phyloP scores from a whole-genome alignment of 2,329 filamentous ascomycete genomes.

The Fusarium sp. region DNA sequence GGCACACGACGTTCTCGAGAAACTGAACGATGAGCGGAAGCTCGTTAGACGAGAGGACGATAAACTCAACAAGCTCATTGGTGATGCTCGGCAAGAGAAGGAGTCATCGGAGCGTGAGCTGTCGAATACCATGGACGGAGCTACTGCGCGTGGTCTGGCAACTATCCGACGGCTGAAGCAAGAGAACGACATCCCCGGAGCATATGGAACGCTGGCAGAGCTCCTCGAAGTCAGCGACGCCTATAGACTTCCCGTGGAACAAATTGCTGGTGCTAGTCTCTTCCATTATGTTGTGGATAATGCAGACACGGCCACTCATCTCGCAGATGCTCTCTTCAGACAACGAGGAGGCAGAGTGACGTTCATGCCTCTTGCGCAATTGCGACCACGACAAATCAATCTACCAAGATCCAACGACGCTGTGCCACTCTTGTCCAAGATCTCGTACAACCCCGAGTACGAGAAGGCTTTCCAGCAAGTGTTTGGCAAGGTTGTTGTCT shows the following conservation, averaged over 20 bases:
- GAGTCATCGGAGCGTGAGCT: conserved; percentile 82
- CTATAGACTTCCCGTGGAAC: conserved; percentile 90
- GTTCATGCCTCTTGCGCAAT: conserved; percentile 90
- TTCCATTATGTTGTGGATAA: conserved; percentile 98
- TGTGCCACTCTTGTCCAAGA: conserved; percentile 85
- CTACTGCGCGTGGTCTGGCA: conserved; percentile 87
- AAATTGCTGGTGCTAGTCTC: conserved; percentile 89
- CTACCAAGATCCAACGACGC: conserved; percentile 89
- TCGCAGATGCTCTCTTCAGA: conserved; percentile 83
- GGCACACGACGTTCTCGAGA: conserved; percentile 83
- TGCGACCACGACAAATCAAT: conserved; percentile 77
- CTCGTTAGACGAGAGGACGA: conserved; percentile 90
- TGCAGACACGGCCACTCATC: conserved; percentile 84
- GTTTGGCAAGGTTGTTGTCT: conserved; percentile 95
- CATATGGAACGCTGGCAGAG: conserved; percentile 93
- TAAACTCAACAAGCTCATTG: conserved; percentile 82
- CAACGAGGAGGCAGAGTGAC: conserved; percentile 89
- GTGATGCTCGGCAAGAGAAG: conserved; percentile 80
- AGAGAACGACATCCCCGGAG: conserved; percentile 83
- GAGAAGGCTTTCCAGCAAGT: conserved; percentile 93
- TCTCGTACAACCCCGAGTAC: conserved; percentile 80
- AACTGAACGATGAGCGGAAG: conserved; percentile 87
- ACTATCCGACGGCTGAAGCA: conserved; percentile 85
- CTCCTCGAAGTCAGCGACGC: conserved; percentile 87
- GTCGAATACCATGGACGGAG: conserved; percentile 88